Base-by-base conservation (phyloP, 441 rosid species). In the Eugenia klotzschiana region DNA sequence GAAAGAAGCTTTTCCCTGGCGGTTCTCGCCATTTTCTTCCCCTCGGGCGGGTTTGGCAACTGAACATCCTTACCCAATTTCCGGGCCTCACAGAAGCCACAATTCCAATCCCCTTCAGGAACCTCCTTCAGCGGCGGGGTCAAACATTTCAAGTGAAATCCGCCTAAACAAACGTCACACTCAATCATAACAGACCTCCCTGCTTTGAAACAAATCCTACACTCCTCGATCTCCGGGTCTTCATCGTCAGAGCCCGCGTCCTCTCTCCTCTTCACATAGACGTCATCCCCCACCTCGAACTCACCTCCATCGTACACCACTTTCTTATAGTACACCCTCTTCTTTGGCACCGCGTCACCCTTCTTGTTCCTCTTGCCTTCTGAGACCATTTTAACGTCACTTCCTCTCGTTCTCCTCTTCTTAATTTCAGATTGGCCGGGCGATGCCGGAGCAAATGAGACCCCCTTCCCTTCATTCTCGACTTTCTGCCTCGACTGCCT, bases 81-180 rank as follows among this genome's bases (percentile, higher is more conserved):
- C 83, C 82, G 53, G 2, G 88, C 92, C 90, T 93, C 89, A 29
- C 98, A 97, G 80, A 93, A 95, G 82, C 84, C 85, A 54, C 98
- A 94, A 85, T 90, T 87, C 99, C 99, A 95, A 83, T 95, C 98
- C 69, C 93, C 98, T 84, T 95, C 98, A 0, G 98, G 99, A 56
- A 97, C 94, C 41, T 84, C 87, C 87, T 88, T 92, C 86, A 97
- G 80, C 23, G 98, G 95, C 2, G 97, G 98, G 51, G 90, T 94
- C 94, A 94, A 87, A 86, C 99, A 97, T n/a, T 90, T 94, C 93
- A 97, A 91, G 86, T 95, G 99, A 89, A 94, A 97, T 37, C 98
- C 98, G 81, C 95, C 93, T 43, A 97, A 90, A 82, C 99, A 95
- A 86, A 91, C 92, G 77, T 95, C 98, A 25, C 99, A 97, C 72